Evolutionary conservation across 345 rosid genomes (phyloP), one percentile per base, ranked within the genome.

Genomic region (Viola odorata): DNA sequence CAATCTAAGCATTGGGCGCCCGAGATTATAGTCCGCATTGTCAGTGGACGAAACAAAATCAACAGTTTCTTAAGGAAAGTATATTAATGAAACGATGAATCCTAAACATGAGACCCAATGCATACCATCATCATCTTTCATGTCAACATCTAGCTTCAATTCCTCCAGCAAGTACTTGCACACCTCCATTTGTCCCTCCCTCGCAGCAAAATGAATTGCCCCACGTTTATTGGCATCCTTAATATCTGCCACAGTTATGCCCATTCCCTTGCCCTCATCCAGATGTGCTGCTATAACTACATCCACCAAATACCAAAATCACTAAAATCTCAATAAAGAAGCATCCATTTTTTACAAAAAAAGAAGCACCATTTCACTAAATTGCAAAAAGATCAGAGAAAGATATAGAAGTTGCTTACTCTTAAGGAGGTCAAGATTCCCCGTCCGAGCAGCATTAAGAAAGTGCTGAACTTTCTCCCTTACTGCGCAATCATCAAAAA

Each of bases 201-300:
- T 84, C 5, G 97, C 96, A 2, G 95, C 95, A 77, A 92, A 92
- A 75, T 92, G 98, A 66, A 89, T 81, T 3, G 96, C 96, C 14
- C 96, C 98, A 50, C 96, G 80, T 75, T 87, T 78, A 69, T 92
- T 89, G 1, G 94, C 98, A 75, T 92, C 96, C 79, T 87, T 92
- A 50, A 87, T 78, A 73, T 82, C 89, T 52, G 80, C 84, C 63
- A 92, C 81, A 8, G 98, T 83, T 70, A 68, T 70, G 4, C 75
- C 72, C 42, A 85, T 38, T 57, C 79, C 96, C 69, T 87, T 79
- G 16, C 96, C 96, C 12, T 85, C 91, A 76, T 86, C 98, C 8
- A 92, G 89, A 80, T 87, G 83, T 50, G 72, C 45, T 4, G 96
- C 96, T 51, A 83, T 60, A 40, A 73, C 96, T 92, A 74, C 57